These are phyloP conservation scores for Basipetospora chlamydospora DNA, from an alignment of 2,329 filamentous ascomycete genomes.

Conservation along the genomic window DNA sequence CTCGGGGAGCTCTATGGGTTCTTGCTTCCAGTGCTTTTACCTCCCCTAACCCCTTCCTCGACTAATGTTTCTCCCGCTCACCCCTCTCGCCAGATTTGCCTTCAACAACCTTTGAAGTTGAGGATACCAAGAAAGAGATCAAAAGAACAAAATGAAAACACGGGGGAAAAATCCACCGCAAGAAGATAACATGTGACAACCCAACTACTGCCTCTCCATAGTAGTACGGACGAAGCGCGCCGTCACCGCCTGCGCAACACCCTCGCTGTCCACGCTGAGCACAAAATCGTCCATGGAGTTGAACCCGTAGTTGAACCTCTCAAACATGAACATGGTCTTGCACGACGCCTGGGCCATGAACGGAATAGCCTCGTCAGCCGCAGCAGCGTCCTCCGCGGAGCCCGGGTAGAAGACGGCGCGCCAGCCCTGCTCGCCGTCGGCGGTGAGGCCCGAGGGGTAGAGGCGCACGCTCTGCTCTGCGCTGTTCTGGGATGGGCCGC, in stretches of 20 bases:
- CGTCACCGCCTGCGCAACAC: background rate
- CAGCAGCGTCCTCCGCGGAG: background rate
- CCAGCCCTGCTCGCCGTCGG: conserved; percentile 16
- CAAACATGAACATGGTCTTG: conserved; percentile 1
- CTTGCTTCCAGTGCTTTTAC: too few relatives aligned
- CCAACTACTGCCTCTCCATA: too few relatives aligned
- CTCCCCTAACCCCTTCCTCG: too few relatives aligned
- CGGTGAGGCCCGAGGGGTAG: conserved; percentile 15
- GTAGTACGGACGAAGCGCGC: conserved; percentile 1
- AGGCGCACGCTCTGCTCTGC: conserved; percentile 13
- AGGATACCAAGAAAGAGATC: too few relatives aligned
- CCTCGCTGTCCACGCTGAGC: background rate
- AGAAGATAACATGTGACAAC: too few relatives aligned
- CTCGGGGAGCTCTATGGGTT: too few relatives aligned
- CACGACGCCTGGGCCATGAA: conserved; percentile 1
- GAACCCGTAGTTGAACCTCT: conserved; percentile 1
- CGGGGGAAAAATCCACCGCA: too few relatives aligned
- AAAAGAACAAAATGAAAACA: too few relatives aligned
- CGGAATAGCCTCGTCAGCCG: background rate
- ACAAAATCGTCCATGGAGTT: conserved; percentile 4
- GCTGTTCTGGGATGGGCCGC: conserved; percentile 5
- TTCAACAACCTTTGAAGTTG: too few relatives aligned
- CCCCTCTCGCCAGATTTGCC: too few relatives aligned
- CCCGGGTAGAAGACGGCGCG: conserved; percentile 15
- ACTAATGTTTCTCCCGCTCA: too few relatives aligned